Base-by-base conservation (phyloP, 371 early-diverging fungal genomes). In the Syncephalastrum monosporum region DNA sequence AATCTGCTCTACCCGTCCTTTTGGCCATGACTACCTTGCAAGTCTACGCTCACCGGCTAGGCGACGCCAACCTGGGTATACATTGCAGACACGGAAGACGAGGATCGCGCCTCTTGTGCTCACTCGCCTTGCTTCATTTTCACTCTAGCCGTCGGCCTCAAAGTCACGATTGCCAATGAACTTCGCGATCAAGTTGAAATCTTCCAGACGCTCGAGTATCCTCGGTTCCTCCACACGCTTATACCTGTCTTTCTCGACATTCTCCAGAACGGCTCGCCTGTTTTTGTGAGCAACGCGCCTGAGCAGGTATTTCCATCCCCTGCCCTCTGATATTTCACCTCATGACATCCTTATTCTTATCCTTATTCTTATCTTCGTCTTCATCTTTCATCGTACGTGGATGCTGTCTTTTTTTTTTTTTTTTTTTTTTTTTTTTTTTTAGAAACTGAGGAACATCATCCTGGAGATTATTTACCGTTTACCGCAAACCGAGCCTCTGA, bases 391-490 rank as follows among this genome's bases (percentile, higher is more conserved):
- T n/a, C 50, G 25, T 19, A 50, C 25, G 0, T 21, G 23, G 27
- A 61, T 41, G 14, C 17, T 23, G 16, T 38, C 2, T 4, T 42
- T 23, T 56, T 3, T 79, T 56, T 3, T 79, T 56, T 3, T 79
- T 56, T 3, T 79, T n/a, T n/a, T 4, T 42, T 23, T 4, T 42
- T 23, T 4, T 42, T 23, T 4, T 42, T 23, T 56, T 3, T 79
- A 97, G 93, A 96, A 93, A 90, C 71, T 98, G 49, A 77, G 98
- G 47, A 88, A 90, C 53, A 87, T 90, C n/a, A 83, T 93, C 24
- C 71, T 98, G 33, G 96, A 97, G 67, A 91, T 96, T 47, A 82
- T 97, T 13, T 93, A 96, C 69, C 88, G 97, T 27, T 77, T 97
- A 33, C 95, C 96, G 10, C 91, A 88, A 64, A 94, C 88, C 49